These are phyloP conservation scores for Backusella australiensis DNA, from an alignment of 192 early-diverging fungal species.

Conservation along the genomic window DNA sequence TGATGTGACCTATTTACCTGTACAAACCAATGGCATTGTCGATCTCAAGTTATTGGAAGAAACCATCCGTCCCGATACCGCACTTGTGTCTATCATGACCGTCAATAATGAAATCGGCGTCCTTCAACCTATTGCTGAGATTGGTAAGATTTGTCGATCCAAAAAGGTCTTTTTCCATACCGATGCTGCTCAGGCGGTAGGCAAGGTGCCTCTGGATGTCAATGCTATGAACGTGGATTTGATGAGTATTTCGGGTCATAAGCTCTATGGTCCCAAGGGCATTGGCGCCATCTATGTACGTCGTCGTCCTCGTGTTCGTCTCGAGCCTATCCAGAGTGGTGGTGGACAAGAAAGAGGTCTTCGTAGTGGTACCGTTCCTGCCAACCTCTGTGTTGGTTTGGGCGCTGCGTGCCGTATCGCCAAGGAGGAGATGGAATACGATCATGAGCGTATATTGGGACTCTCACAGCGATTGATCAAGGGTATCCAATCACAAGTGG, in stretches of 20 bases:
- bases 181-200: conserved; percentile 94
- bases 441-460: conserved; percentile 63
- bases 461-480: conserved; percentile 78
- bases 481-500: conserved; percentile 75
- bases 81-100: conserved; percentile 91
- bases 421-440: conserved; percentile 80
- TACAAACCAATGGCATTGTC: conserved; percentile 78
- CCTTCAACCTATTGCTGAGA: conserved; percentile 87
- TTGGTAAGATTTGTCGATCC: conserved; percentile 82
- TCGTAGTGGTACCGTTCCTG: conserved; percentile 92
- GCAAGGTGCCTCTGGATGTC: conserved; percentile 93
- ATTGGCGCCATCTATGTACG: conserved; percentile 93
- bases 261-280: conserved; percentile 97
- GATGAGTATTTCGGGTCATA: conserved; percentile 96
- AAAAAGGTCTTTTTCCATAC: conserved; percentile 96
- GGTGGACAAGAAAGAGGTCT: conserved; percentile 96
- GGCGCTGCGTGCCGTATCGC: conserved; percentile 87
- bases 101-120: conserved; percentile 99
- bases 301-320: conserved; percentile 87
- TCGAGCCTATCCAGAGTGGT: conserved; percentile 88
- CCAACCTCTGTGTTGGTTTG: conserved; percentile 85
- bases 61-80: conserved; percentile 88
- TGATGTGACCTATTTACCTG: conserved; percentile 93
- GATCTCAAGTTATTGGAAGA: conserved; percentile 76
- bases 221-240: conserved; percentile 92